Evolutionary conservation across 1,284 basidiomycete species (phyloP), one percentile per base, ranked within the genome.

Genomic region (Omphalotus olearius): DNA sequence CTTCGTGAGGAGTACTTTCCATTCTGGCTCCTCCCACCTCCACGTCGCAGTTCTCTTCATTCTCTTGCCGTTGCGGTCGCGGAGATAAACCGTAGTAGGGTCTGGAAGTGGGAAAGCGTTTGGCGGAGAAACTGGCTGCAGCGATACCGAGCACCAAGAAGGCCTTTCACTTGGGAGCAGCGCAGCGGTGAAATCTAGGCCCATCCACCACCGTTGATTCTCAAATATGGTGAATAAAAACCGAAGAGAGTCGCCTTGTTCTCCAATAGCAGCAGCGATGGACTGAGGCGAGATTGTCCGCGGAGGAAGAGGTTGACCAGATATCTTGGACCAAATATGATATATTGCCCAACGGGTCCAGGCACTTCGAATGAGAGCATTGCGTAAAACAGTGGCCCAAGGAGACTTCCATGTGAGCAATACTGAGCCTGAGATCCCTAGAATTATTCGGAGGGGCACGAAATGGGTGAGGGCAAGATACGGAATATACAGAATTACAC

Each of bases 171-270:
- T 82, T 0, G 94, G 94, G 4, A 98, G 78, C 5, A 98, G 78
- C 0, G 94, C 93, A 2, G 91, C 88, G 0, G 94, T 96, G 91
- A 92, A 98, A 69, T 98, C 88, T 38, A 91, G 75, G 2, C 85
- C 87, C 74, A 91, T 79, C 88, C 88, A 91, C 95, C 94, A 98
- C 4, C 94, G 80, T 71, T 98, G 94, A 66, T 97, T 98, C 68
- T 98, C 94, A 64, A 91, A 88, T 26, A 97, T 70, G 35, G 88
- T 91, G 64, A 94, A 94, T 38, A 89, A 74, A 71, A 94, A 94
- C 42, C 90, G 86, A 20, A 91, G 64, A 9, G 72, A 66, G 42
- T 71, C 63, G 49, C 68, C 67, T 44, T 74, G 62, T 45, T 63
- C 38, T 57, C 62, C 39, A 53, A 64, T 35, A 51, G 69, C 57